Conservation (phyloP, 2,329 filamentous ascomycete genomes). For the Chaetomiaceae sp. region DNA sequence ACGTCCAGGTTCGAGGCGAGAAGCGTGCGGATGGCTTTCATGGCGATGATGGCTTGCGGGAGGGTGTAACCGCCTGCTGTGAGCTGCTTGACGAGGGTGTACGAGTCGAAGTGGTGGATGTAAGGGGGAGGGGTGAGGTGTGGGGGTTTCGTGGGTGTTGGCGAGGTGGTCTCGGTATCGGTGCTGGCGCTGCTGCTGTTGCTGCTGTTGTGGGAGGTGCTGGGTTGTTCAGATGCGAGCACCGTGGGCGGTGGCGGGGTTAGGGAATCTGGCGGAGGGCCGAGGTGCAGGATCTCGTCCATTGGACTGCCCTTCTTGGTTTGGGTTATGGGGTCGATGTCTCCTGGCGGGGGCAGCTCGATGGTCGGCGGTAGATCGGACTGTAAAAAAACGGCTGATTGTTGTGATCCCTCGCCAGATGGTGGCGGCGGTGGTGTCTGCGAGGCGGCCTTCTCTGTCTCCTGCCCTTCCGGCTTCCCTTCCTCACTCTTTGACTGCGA, state of each 20-base stretch:
- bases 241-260: background rate
- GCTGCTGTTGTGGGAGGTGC: background rate
- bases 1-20: conserved; percentile 75
- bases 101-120: conserved; percentile 96
- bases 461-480: conserved; percentile 1
- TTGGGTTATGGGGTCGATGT: conserved; percentile 19
- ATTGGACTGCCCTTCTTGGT: conserved; percentile 44
- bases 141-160: conserved; percentile 38
- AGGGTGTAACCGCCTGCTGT: conserved; percentile 65
- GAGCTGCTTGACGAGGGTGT: conserved; percentile 78
- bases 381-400: conserved; percentile 13
- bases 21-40: conserved; percentile 84
- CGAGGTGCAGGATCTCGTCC: conserved; percentile 45
- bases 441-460: background rate
- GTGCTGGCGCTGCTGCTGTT: background rate
- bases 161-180: background rate
- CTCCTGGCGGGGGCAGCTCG: conserved; percentile 22
- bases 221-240: background rate
- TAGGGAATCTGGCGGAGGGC: conserved; percentile 27
- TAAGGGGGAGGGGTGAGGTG: conserved; percentile 73
- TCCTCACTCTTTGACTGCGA: background rate
- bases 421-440: conserved; percentile 12
- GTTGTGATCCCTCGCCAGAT: background rate
- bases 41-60: conserved; percentile 73
- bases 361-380: conserved; percentile 25